A percentile compares a stretch with the other conserved stretches of the same genome.
Conservation (phyloP, 2,329 filamentous ascomycete genomes). For the Colletotrichum navitas region DNA sequence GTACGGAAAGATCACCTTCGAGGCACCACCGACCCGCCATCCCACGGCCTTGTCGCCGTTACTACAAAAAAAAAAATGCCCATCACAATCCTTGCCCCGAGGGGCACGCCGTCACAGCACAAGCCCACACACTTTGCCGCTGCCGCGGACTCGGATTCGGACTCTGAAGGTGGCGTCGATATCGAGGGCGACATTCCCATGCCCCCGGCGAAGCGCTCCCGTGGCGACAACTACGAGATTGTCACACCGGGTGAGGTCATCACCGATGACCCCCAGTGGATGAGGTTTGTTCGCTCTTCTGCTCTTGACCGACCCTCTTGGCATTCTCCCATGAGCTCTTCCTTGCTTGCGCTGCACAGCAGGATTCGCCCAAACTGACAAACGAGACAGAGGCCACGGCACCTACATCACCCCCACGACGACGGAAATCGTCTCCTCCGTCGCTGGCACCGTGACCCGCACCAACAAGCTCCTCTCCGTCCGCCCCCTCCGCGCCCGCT, state of each 20-base stretch:
- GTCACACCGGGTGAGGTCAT: slow-evolving; percentile 92
- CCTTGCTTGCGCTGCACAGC: not conserved
- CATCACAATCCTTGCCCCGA: slow-evolving; percentile 62
- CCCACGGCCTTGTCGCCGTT: not conserved
- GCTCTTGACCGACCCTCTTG: not conserved
- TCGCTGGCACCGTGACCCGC: slow-evolving; percentile 89
- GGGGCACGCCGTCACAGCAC: slow-evolving; percentile 48
- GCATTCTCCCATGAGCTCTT: not conserved
- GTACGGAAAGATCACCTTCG: not conserved
- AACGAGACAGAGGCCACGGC: slow-evolving; percentile 80
- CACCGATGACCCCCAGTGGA: slow-evolving; percentile 95
- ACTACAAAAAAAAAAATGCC: slow-evolving; percentile 52
- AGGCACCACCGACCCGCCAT: not conserved
- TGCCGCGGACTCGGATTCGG: slow-evolving; percentile 57
- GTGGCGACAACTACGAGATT: slow-evolving; percentile 63
- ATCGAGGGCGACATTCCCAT: slow-evolving; percentile 61
- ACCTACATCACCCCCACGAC: slow-evolving; percentile 78
- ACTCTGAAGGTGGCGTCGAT: slow-evolving; percentile 61
- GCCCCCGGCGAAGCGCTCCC: slow-evolving; percentile 56
- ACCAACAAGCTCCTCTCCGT: slow-evolving; percentile 98
- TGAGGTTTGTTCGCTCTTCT: slow-evolving; percentile 69
- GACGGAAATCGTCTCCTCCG: slow-evolving; percentile 84
- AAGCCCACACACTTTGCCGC: slow-evolving; percentile 49
- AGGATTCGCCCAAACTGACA: slow-evolving; percentile 11
- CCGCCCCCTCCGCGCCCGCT: slow-evolving; percentile 88